Conservation (phyloP, 768 basidiomycete species). For the Lactarius sp. region DNA sequence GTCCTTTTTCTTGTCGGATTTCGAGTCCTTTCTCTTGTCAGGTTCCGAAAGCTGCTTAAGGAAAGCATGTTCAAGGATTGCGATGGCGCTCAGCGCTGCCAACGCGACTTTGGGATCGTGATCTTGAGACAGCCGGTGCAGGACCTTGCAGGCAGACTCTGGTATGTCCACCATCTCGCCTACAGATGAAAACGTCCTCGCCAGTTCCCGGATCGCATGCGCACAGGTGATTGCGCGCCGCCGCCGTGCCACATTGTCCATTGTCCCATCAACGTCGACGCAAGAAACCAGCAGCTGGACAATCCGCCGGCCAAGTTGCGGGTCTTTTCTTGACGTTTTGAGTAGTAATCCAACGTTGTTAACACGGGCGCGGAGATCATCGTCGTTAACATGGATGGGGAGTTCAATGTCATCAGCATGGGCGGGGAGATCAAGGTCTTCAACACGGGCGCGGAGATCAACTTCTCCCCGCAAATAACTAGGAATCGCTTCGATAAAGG, state of each 20-base stretch:
- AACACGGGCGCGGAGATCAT: neutral
- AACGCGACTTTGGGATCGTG: neutral
- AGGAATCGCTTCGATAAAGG: neutral
- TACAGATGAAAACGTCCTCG: neutral
- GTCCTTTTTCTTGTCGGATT: neutral
- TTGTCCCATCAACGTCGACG: neutral
- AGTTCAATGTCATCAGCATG: neutral
- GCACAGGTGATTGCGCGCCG: conserved; percentile 16
- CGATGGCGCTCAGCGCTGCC: neutral
- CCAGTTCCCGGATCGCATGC: conserved; percentile 13
- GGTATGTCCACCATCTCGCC: neutral
- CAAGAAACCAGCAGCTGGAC: conserved; percentile 10
- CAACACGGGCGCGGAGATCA: neutral
- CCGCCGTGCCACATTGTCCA: conserved; percentile 9
- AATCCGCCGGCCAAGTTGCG: neutral
- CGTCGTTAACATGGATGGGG: too few species aligned
- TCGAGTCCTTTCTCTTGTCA: too few species aligned
- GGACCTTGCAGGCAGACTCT: neutral
- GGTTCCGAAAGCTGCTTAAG: neutral
- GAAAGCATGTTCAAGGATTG: neutral
- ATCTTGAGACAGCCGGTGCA: neutral
- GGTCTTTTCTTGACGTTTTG: neutral
- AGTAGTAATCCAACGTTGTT: conserved; percentile 7
- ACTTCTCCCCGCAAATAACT: neutral
- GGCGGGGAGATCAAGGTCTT: neutral